Base-by-base conservation (phyloP, 116 monocot species). In the Trichopus zeylanicus region DNA sequence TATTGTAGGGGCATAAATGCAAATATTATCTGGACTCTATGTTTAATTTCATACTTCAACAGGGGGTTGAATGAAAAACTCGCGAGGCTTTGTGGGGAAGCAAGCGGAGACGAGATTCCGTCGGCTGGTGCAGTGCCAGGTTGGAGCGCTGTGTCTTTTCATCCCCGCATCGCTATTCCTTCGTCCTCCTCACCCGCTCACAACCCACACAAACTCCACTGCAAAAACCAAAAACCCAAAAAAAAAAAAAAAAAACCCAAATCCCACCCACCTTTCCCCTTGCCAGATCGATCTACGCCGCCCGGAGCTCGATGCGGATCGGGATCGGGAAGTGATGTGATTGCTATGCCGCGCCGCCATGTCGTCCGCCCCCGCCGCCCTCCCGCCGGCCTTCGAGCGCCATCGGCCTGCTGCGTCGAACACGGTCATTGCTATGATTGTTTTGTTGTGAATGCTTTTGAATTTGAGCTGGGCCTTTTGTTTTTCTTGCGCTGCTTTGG, bases 321-420 rank as follows among this genome's bases (percentile, higher is more conserved):
- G 47, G 9, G 26, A 56, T 51, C 31, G 19, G 26, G n/a, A n/a
- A n/a, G n/a, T n/a, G n/a, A n/a, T n/a, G n/a, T n/a, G n/a, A n/a
- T n/a, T n/a, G n/a, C n/a, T n/a, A n/a, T n/a, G n/a, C n/a, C n/a
- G n/a, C n/a, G n/a, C n/a, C n/a, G n/a, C n/a, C n/a, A 81, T 78
- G 90, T 65, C 85, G 66, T 78, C 90, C n/a, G 75, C 84, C 48
- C 78, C 84, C 15, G 72, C 78, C 5, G 74, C 73, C 11, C n/a
- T n/a, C n/a, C 73, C 75, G 27, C 58, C 74, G 69, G 28, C 55
- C 56, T 83, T 89, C 46, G 88, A 89, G 63, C 80, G 83, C 29
- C 74, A 65, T 19, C 74, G 84, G 29, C 55, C 77, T 9, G 80
- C 51, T 9, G 46, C 78, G 6, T 73, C 78, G 26, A 84, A 84